Conservation (phyloP, 208 protist species). For the Tritrichomonas foetus region DNA sequence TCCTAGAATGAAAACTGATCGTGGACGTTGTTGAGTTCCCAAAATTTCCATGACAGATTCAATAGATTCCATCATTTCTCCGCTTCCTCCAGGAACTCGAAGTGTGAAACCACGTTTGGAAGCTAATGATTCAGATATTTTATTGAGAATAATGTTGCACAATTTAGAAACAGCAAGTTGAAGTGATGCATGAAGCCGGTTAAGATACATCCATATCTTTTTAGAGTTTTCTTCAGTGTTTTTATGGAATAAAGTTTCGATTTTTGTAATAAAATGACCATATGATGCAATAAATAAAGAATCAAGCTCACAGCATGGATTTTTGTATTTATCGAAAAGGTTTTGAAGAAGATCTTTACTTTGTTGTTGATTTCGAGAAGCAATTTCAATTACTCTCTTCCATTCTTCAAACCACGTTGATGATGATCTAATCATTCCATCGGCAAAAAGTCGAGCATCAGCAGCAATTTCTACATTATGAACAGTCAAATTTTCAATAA, state of each 20-base stretch:
- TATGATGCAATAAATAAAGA: background rate
- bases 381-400: background rate
- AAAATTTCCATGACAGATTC: background rate
- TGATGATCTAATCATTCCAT: background rate
- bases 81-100: background rate
- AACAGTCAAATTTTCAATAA: background rate
- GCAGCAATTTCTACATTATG: background rate
- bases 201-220: background rate
- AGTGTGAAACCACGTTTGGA: background rate
- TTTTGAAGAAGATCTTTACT: background rate
- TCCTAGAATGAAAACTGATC: background rate
- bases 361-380: background rate
- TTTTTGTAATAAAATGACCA: background rate
- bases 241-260: background rate
- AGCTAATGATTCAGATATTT: background rate
- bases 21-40: constrained; percentile 17
- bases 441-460: background rate
- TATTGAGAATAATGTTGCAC: background rate
- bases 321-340: background rate
- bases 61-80: background rate
- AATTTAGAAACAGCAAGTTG: background rate
- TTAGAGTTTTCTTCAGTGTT: no score
- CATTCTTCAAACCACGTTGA: background rate
- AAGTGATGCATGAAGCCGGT: background rate
- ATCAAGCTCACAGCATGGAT: background rate